phyloP scores from a whole-genome alignment of 1,284 basidiomycete species.

The Acaromyces ingoldii region DNA sequence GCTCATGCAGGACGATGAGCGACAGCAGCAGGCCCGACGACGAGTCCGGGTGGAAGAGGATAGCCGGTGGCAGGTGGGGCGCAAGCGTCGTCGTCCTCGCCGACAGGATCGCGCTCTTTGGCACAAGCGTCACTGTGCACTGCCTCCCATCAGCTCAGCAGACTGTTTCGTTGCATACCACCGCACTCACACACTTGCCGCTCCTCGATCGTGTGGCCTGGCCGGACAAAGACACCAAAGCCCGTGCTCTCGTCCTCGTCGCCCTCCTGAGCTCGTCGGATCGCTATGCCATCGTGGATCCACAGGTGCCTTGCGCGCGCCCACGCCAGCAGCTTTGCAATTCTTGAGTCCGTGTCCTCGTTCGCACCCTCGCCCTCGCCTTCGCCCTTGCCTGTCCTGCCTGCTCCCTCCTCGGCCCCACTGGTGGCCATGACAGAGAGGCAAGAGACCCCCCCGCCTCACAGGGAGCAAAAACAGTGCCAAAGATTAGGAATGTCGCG shows the following conservation, averaged over 20 bases:
- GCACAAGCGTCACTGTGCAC: neutral
- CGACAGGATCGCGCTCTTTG: neutral
- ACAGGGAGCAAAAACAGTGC: too few species aligned
- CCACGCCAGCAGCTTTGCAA: neutral
- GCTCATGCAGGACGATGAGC: constrained; percentile 4
- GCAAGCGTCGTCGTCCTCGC: neutral
- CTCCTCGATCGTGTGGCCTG: neutral
- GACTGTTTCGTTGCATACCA: too few species aligned
- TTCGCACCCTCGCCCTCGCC: too few species aligned
- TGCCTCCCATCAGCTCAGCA: too few species aligned
- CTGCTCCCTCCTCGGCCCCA: too few species aligned
- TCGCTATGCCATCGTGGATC: constrained; percentile 1
- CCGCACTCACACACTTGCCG: neutral
- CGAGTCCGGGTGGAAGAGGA: neutral
- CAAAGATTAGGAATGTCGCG: too few species aligned
- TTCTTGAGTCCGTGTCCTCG: neutral
- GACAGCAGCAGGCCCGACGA: constrained; percentile 3
- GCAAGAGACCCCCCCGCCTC: too few species aligned
- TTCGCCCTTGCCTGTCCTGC: too few species aligned
- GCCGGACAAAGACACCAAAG: neutral
- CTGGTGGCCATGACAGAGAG: too few species aligned
- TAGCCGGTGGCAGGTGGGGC: neutral
- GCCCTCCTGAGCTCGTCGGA: neutral
- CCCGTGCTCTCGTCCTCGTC: neutral
- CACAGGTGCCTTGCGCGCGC: neutral